Conservation (phyloP, 768 basidiomycete species). For the Coprinopsis strossmayeri region DNA sequence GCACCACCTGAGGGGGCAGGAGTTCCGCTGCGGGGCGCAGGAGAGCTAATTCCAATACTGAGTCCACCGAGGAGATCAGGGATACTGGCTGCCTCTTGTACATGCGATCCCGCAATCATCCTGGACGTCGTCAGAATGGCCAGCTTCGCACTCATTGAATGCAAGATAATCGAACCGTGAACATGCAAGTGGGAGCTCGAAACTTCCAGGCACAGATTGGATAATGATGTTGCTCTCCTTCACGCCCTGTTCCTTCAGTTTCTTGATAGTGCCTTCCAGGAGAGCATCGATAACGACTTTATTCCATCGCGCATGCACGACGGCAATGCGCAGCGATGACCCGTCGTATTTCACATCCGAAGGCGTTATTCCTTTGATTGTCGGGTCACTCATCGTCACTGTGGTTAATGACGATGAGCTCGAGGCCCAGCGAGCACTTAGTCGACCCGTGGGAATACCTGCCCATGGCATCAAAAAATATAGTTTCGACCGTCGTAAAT, state of each 20-base stretch:
- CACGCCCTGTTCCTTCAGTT: slow-evolving; percentile 82
- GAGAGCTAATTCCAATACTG: slow-evolving; percentile 30
- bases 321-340: slow-evolving; percentile 74
- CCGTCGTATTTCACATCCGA: slow-evolving; percentile 68
- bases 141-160: slow-evolving; percentile 10
- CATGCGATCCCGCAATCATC: slow-evolving; percentile 81
- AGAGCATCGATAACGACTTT: slow-evolving; percentile 79
- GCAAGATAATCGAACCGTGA: slow-evolving; percentile 52
- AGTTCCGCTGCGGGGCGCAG: slow-evolving; percentile 39
- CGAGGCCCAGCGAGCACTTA: slow-evolving; percentile 9
- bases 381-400: slow-evolving; percentile 34
- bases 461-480: too few relatives aligned
- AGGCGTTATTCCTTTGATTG: slow-evolving; percentile 74
- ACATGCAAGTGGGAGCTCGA: slow-evolving; percentile 86
- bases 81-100: slow-evolving; percentile 72
- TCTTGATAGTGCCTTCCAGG: slow-evolving; percentile 68
- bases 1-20: slow-evolving; percentile 35
- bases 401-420: slow-evolving; percentile 11
- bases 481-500: slow-evolving; percentile 17
- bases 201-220: slow-evolving; percentile 91
- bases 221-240: slow-evolving; percentile 85
- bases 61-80: slow-evolving; percentile 74
- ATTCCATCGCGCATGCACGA: slow-evolving; percentile 98
- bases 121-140: slow-evolving; percentile 33
- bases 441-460: slow-evolving; percentile 23